Evolutionary conservation across 805 yeast species (phyloP), one percentile per base, ranked within the genome.

Genomic region (Kodamaea leandrae): DNA sequence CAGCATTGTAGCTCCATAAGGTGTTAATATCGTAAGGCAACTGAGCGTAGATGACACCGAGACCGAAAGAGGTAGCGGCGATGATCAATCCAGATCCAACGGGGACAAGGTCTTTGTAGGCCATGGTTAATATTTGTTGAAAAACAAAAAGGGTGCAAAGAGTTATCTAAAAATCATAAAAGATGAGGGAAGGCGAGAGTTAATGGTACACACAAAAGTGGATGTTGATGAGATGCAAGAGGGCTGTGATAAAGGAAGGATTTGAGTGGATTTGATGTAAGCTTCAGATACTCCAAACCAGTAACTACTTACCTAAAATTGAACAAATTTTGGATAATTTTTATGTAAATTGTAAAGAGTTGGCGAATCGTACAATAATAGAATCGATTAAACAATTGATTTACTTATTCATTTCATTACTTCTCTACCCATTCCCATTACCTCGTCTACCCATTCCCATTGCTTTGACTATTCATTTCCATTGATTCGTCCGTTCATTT

Each of bases 1-100:
- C 70, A 13, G 60, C 54, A 12, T 55, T 55, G n/a, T 73, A 52
- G 20, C 69, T 66, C 85, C 91, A 90, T 39, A 93, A 69, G 15
- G 95, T 76, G 50, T 73, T 68, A 62, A 76, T 77, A 57, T 88
- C 96, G 54, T 90, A 93, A 2, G 95, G 84, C 71, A 82, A 78
- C 62, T 88, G 87, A 34, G 84, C 75, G 58, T 78, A 85, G 35
- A 88, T 58, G 17, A 83, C 77, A 21, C 99, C 99, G 43, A 91
- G 71, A 10, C 83, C 75, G 63, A 90, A 91, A 20, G 89, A 81
- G 14, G 85, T 68, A 23, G 93, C 71, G n/a, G 67, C 63, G 36
- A 71, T 50, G 44, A 71, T 64, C 38, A 74, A 53, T 3, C 54
- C 63, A 6, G 68, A 63, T 13, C 76, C 78, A 29, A 73, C 53